Evolutionary conservation across 257 asterid species (phyloP).

Genomic region (Capsicum rhomboideum): DNA sequence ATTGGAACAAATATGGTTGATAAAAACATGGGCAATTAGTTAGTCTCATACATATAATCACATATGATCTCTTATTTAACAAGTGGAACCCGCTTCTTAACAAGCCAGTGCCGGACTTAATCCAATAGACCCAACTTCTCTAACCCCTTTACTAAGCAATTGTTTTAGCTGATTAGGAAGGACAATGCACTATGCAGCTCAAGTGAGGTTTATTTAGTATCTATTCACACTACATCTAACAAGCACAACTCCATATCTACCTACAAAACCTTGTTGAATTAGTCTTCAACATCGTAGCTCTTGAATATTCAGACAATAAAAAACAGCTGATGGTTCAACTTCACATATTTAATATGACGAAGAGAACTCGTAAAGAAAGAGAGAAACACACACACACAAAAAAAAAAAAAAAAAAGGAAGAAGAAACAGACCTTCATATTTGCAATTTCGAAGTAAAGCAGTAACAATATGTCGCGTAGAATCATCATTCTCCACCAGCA

Average conservation of each 20-base stretch:
- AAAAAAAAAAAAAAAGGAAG: not conserved
- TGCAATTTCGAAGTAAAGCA: slow-evolving; percentile 85
- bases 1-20: not conserved
- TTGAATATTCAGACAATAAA: not conserved
- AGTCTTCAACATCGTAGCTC: not conserved
- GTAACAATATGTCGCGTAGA: slow-evolving; percentile 79
- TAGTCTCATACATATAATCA: not conserved
- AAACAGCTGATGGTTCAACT: not conserved
- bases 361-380: not conserved
- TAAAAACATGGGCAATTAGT: not conserved
- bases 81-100: not conserved
- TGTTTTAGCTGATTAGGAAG: not conserved
- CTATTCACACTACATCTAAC: not conserved
- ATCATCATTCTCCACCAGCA: slow-evolving; percentile 81
- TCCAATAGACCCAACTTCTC: not conserved
- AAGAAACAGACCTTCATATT: slow-evolving; percentile 56
- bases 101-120: not conserved
- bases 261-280: not conserved
- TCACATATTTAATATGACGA: not conserved
- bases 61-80: no score
- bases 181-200: not conserved
- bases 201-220: not conserved
- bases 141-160: not conserved
- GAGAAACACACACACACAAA: not conserved
- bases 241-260: not conserved